Evolutionary conservation across 139 green algal species (phyloP), one percentile per base, ranked within the genome.

Genomic region (Chlorella sorokiniana): DNA sequence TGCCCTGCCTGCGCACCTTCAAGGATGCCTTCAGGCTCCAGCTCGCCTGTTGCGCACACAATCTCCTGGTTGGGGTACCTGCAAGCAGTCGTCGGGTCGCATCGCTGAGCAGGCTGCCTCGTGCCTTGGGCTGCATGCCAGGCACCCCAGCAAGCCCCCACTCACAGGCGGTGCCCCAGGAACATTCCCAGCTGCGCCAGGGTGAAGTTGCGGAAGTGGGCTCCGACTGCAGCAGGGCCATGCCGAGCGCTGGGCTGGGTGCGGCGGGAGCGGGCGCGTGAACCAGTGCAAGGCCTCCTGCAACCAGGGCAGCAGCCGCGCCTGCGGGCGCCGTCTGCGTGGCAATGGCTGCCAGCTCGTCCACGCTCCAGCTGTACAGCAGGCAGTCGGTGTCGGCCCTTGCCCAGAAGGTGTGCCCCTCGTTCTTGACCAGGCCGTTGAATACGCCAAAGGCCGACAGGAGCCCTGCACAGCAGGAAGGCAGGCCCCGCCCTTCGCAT

Each of bases 141-240:
- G n/a, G n/a, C 16, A 63, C 18, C 16, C n/a, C 27, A 29, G 54
- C 16, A 8, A 29, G 5, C 27, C 35, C 25, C 27, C 14, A 25
- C 35, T 29, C 3, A 2, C 59, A 18, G 59, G 27, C 59, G 7
- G n/a, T n/a, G n/a, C n/a, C n/a, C n/a, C n/a, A n/a, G n/a, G n/a
- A n/a, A n/a, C n/a, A n/a, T n/a, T n/a, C n/a, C n/a, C 7, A 81
- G 29, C 35, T 71, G 52, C 48, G 37, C 63, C 5, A 70, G 23
- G 3, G 76, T 42, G 27, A 81, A 70, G 69, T 73, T 76, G 68
- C 81, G 70, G 37, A 52, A 85, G n/a, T 51, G 61, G 42, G 61
- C 38, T 7, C 48, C 29, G 25, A 85, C 37, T 0, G 54, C 45
- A 11, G 81, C 70, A 4, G n/a, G n/a, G n/a, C n/a, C n/a, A n/a